Conservation (phyloP, 108 stramenopile species). For the Fistulifera solaris region DNA sequence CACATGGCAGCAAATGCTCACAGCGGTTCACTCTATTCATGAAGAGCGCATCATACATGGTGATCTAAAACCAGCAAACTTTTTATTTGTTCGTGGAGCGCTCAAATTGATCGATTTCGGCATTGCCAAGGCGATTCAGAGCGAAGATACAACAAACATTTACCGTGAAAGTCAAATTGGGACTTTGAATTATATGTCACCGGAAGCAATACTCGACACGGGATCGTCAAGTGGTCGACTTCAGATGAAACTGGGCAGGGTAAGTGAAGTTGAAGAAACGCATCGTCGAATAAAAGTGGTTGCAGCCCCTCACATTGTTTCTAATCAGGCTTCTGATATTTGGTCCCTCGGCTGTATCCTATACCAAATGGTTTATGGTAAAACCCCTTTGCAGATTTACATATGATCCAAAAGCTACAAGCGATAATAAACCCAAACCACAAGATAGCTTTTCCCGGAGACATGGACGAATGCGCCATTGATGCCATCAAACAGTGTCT, state of each 20-base stretch:
- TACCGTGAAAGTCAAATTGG: conserved; percentile 95
- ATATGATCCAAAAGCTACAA: conserved; percentile 91
- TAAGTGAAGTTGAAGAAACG: conserved; percentile 13
- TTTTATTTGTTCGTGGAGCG: conserved; percentile 85
- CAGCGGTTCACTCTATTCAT: conserved; percentile 95
- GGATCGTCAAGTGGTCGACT: conserved; percentile 40
- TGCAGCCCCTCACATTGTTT: conserved; percentile 27
- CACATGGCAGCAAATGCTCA: conserved; percentile 98
- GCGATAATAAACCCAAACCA: conserved; percentile 89
- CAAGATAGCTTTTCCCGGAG: conserved; percentile 60
- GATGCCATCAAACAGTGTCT: conserved; percentile 78
- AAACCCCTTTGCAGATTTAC: conserved; percentile 90
- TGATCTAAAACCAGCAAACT: conserved; percentile 85
- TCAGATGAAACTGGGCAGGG: conserved; percentile 62
- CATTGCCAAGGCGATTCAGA: conserved; percentile 95
- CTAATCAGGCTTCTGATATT: conserved; percentile 74
- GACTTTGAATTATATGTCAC: conserved; percentile 98
- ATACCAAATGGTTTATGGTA: conserved; percentile 94
- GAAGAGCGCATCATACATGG: conserved; percentile 96
- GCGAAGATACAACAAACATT: conserved; percentile 96
- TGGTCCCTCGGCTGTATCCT: conserved; percentile 96
- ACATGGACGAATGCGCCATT: conserved; percentile 60
- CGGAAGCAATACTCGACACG: conserved; percentile 93
- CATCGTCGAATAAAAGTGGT: not conserved
- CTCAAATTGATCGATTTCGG: conserved; percentile 99